These are phyloP conservation scores for Fusarium tuaranense DNA, from an alignment of 2,329 filamentous ascomycete species.

Conservation along the genomic window DNA sequence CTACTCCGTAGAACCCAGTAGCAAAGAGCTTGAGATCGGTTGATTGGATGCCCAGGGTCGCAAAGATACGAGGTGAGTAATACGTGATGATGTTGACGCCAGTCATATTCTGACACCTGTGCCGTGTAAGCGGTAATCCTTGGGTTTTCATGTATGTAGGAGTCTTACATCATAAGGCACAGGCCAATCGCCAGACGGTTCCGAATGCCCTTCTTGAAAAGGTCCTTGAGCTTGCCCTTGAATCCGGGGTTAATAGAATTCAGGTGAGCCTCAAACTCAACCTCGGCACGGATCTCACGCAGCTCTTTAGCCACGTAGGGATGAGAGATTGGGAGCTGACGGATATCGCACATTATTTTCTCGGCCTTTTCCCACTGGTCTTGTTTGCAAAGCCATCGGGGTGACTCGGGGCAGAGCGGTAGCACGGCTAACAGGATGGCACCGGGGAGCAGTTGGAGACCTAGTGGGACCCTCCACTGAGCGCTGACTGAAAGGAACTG, in stretches of 20 bases:
- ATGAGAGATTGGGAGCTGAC: conserved; percentile 48
- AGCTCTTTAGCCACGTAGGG: conserved; percentile 57
- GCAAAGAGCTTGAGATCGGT: conserved; percentile 48
- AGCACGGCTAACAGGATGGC: conserved; percentile 64
- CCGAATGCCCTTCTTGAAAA: conserved; percentile 45
- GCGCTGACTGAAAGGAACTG: background rate
- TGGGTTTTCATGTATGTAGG: no score
- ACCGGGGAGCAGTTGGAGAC: conserved; percentile 67
- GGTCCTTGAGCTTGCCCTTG: conserved; percentile 42
- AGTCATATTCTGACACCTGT: conserved; percentile 41
- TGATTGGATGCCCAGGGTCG: conserved; percentile 47
- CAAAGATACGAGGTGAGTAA: conserved; percentile 55
- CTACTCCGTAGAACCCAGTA: conserved; percentile 53
- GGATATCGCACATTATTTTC: conserved; percentile 46
- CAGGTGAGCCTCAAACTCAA: conserved; percentile 54
- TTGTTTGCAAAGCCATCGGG: conserved; percentile 65
- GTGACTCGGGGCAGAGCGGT: conserved; percentile 68
- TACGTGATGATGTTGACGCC: conserved; percentile 70
- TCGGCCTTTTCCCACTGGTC: conserved; percentile 64
- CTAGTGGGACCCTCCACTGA: conserved; percentile 64
- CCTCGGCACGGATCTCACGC: conserved; percentile 66
- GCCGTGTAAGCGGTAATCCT: background rate
- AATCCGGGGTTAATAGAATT: conserved; percentile 38
- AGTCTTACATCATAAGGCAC: conserved; percentile 57
- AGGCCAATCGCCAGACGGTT: conserved; percentile 61